phyloP scores from a whole-genome alignment of 2,329 filamentous ascomycete genomes.

The Penicillium sp. region DNA sequence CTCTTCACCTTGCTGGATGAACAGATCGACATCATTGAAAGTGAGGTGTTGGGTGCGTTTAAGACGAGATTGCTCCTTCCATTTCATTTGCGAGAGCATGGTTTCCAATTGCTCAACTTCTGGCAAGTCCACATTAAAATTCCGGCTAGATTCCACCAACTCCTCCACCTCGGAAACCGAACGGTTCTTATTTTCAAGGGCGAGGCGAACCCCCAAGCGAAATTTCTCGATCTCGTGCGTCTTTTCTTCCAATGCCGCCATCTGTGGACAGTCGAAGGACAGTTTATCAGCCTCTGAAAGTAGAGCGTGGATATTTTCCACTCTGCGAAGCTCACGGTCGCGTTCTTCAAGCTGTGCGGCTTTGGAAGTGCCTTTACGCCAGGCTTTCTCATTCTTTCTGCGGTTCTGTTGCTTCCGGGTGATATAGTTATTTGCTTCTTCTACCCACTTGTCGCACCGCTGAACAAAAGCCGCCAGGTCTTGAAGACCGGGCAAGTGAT shows the following conservation, averaged over 20 bases:
- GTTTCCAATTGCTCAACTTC: constrained; percentile 80
- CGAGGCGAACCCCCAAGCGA: constrained; percentile 68
- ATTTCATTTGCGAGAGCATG: constrained; percentile 78
- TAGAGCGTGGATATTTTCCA: constrained; percentile 82
- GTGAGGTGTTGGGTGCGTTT: constrained; percentile 64
- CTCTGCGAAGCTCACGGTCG: constrained; percentile 77
- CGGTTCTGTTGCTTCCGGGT: constrained; percentile 96
- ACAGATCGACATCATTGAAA: constrained; percentile 70
- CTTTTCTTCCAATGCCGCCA: constrained; percentile 77
- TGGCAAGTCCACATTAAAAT: constrained; percentile 86
- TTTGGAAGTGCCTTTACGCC: constrained; percentile 68
- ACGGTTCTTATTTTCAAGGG: constrained; percentile 62
- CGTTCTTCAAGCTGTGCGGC: constrained; percentile 79
- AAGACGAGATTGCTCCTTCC: constrained; percentile 74
- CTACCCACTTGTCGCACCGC: constrained; percentile 95
- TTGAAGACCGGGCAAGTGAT: constrained; percentile 76
- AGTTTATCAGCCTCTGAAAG: constrained; percentile 79
- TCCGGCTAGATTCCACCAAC: constrained; percentile 80
- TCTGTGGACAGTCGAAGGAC: constrained; percentile 91
- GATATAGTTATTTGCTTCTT: constrained; percentile 93
- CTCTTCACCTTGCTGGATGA: constrained; percentile 73
- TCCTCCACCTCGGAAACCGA: constrained; percentile 78
- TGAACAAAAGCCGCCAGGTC: constrained; percentile 87
- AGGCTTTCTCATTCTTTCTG: constrained; percentile 86
- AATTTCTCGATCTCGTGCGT: constrained; percentile 81